Conservation (phyloP, 768 basidiomycete genomes). For the Boletus insuetus region DNA sequence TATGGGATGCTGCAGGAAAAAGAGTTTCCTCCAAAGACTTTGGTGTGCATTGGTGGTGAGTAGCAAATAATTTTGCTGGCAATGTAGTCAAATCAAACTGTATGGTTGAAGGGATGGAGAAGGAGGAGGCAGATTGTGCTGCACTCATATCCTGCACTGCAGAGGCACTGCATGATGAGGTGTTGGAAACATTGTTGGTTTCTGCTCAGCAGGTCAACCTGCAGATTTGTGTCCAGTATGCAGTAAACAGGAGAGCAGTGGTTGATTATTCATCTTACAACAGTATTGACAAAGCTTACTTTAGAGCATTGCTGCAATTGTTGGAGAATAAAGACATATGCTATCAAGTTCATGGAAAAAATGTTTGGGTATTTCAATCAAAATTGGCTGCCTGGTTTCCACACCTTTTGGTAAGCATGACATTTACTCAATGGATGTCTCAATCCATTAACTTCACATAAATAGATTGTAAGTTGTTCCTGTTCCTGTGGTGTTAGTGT, state of each 20-base stretch:
- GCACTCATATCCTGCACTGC: not conserved
- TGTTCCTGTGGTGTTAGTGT: too few species aligned
- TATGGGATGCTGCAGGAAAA: not conserved
- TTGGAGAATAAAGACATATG: not conserved
- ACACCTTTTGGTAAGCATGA: not conserved
- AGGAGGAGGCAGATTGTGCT: not conserved
- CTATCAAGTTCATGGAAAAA: not conserved
- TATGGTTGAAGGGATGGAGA: not conserved
- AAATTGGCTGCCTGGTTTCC: not conserved
- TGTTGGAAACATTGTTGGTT: not conserved
- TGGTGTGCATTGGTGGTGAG: not conserved
- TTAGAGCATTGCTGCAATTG: not conserved
- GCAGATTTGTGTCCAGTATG: not conserved
- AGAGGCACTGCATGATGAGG: not conserved
- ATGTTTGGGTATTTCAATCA: not conserved
- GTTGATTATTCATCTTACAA: not conserved
- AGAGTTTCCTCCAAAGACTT: not conserved
- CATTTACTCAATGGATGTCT: not conserved
- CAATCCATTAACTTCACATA: too few species aligned
- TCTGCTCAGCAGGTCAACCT: not conserved
- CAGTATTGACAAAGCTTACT: not conserved
- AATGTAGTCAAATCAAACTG: too few species aligned
- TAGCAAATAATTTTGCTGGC: not conserved
- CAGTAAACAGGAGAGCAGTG: not conserved
- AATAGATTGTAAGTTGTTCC: too few species aligned